These are phyloP conservation scores for Nakaseomyces delphensis DNA, from an alignment of 1,139 yeast genomes.

Conservation along the genomic window DNA sequence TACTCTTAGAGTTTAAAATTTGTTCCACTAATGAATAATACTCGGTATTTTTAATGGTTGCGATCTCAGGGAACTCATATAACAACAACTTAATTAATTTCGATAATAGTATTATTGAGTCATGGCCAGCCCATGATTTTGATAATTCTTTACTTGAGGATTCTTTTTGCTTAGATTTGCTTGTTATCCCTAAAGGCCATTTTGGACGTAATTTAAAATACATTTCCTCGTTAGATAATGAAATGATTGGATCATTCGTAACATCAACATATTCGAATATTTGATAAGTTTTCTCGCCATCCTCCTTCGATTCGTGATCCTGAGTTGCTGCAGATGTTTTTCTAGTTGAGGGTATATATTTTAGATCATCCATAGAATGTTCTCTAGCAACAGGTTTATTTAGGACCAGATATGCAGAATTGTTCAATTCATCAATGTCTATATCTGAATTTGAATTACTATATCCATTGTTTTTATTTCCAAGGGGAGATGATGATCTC, in stretches of 20 bases:
- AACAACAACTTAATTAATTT: conserved; percentile 37
- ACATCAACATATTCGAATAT: conserved; percentile 4
- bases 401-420: not conserved
- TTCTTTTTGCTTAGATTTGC: conserved; percentile 49
- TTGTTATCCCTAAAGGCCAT: conserved; percentile 56
- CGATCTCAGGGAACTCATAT: conserved; percentile 34
- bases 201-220: conserved; percentile 27
- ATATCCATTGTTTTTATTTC: conserved; percentile 1
- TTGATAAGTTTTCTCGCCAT: conserved; percentile 2
- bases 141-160: conserved; percentile 44
- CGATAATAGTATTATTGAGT: conserved; percentile 40
- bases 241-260: conserved; percentile 9
- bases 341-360: not conserved
- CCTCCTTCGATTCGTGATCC: conserved; percentile 18
- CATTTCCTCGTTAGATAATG: conserved; percentile 13
- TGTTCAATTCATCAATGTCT: conserved; percentile 1
- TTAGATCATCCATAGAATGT: not conserved
- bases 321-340: not conserved
- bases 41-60: conserved; percentile 30
- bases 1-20: not conserved
- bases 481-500: conserved; percentile 1
- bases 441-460: not conserved
- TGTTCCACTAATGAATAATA: conserved; percentile 22
- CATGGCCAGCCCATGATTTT: conserved; percentile 54
- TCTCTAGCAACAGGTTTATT: conserved; percentile 4